Evolutionary conservation across 257 asterid species (phyloP).

Genomic region (Schizonepeta tenuifolia): DNA sequence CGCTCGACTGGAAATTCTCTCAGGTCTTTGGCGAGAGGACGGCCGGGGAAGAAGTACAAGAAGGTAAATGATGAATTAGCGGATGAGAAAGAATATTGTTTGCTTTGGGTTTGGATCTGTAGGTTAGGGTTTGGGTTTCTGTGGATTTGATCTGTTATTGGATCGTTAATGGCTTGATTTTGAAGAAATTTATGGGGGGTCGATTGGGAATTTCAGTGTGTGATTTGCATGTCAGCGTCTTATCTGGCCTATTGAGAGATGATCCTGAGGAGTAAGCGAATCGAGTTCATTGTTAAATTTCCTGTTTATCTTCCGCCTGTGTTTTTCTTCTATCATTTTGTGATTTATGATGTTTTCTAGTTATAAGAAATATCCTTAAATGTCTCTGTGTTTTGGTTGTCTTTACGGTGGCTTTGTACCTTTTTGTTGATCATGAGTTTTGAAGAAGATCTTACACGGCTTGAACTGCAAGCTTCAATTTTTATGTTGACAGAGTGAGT

Average conservation of each 20-base stretch:
- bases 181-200: conserved; percentile 20
- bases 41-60: conserved; percentile 99
- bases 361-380: neutral
- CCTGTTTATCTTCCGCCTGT: conserved; percentile 27
- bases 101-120: conserved; percentile 48
- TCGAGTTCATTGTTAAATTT: conserved; percentile 37
- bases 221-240: conserved; percentile 55
- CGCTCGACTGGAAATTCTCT: conserved; percentile 96
- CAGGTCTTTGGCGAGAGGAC: conserved; percentile 98
- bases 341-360: neutral
- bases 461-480: conserved; percentile 30
- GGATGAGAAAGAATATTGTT: conserved; percentile 31
- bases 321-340: neutral
- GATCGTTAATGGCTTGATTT: conserved; percentile 37
- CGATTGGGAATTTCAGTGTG: conserved; percentile 34
- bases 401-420: conserved; percentile 2
- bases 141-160: conserved; percentile 41
- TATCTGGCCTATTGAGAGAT: conserved; percentile 24
- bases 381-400: conserved; percentile 20
- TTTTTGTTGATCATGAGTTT: neutral
- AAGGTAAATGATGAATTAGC: conserved; percentile 60
- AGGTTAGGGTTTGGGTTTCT: conserved; percentile 50
- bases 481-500: conserved; percentile 29
- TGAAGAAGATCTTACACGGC: conserved; percentile 18
- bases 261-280: conserved; percentile 42